phyloP scores from a whole-genome alignment of 2,329 filamentous ascomycete genomes.

The Myriosclerotinia curreyana region DNA sequence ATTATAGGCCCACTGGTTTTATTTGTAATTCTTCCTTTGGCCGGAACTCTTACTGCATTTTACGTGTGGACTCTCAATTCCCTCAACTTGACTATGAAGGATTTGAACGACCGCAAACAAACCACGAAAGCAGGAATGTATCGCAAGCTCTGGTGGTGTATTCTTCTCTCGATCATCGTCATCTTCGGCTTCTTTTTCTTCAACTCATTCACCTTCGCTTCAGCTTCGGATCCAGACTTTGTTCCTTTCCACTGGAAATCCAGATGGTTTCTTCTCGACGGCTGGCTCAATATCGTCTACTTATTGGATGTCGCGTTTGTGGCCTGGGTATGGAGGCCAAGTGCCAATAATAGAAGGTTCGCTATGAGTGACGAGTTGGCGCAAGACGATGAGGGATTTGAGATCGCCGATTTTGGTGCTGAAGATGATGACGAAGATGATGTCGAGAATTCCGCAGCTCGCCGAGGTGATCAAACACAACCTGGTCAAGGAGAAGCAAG shows the following conservation, averaged over 20 bases:
- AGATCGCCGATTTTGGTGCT: constrained; percentile 86
- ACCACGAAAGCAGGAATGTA: constrained; percentile 94
- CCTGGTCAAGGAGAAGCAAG: constrained; percentile 38
- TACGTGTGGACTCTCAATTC: constrained; percentile 99
- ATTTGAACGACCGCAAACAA: constrained; percentile 91
- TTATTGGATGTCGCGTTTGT: constrained; percentile 89
- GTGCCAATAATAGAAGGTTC: constrained; percentile 92
- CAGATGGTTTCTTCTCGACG: constrained; percentile 94
- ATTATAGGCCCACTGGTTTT: constrained; percentile 75
- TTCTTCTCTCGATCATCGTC: constrained; percentile 84
- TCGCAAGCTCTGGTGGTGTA: constrained; percentile 97
- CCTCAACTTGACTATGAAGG: constrained; percentile 90
- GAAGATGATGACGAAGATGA: constrained; percentile 63
- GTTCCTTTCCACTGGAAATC: constrained; percentile 97
- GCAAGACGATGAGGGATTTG: constrained; percentile 97
- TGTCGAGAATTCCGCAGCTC: constrained; percentile 39
- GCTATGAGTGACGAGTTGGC: constrained; percentile 99
- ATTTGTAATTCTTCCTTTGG: constrained; percentile 87
- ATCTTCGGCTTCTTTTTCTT: constrained; percentile 99
- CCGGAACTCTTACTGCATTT: constrained; percentile 89
- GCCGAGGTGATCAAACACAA: constrained; percentile 49
- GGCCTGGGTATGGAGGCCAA: constrained; percentile 94
- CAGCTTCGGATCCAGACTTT: constrained; percentile 79
- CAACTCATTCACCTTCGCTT: constrained; percentile 93
- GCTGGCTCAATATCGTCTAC: constrained; percentile 96